Evolutionary conservation across 2,329 filamentous ascomycete species (phyloP).

Genomic region (Macrophomina pseudophaseolina): DNA sequence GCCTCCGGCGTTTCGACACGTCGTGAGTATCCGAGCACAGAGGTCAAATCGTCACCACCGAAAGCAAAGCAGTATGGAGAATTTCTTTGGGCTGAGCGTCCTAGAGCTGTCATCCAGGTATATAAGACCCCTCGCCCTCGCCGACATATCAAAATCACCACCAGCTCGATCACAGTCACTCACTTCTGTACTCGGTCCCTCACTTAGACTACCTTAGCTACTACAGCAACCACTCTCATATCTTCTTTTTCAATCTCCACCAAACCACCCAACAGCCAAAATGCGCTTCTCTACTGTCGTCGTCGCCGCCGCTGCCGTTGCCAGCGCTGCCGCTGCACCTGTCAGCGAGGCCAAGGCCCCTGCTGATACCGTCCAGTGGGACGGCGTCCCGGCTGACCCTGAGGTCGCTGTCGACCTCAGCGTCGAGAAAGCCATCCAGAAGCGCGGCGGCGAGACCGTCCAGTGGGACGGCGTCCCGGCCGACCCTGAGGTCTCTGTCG

Average conservation of each 20-base stretch:
- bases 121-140: too few species aligned
- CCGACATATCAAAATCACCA: too few species aligned
- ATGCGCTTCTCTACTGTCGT: background rate
- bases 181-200: background rate
- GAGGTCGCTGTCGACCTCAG: background rate
- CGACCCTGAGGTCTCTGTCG: background rate
- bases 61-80: too few species aligned
- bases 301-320: background rate
- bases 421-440: background rate
- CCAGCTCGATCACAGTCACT: background rate
- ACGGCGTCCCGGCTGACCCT: background rate
- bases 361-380: background rate
- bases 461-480: background rate
- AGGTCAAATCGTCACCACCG: too few species aligned
- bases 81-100: too few species aligned
- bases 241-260: background rate
- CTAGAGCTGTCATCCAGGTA: too few species aligned
- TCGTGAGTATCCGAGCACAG: too few species aligned
- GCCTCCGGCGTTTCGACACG: too few species aligned
- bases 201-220: background rate
- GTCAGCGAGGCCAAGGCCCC: background rate
- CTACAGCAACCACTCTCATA: background rate
- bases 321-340: background rate
- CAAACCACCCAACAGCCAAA: background rate
- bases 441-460: background rate